These are phyloP conservation scores for Chrysosporium keratinophilum DNA, from an alignment of 2,329 filamentous ascomycete species.

Conservation along the genomic window DNA sequence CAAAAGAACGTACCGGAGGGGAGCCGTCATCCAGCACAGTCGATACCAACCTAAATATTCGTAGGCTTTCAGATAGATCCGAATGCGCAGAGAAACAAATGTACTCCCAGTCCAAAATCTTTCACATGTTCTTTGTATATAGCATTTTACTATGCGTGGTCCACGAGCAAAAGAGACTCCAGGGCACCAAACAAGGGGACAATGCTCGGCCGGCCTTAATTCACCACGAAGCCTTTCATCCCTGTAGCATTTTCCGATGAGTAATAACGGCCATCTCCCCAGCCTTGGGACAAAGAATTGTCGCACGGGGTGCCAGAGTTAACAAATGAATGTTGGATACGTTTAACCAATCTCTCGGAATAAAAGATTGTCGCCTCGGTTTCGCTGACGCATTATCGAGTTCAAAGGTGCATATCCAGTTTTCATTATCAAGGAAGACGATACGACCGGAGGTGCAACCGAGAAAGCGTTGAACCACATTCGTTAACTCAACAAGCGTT, in stretches of 20 bases:
- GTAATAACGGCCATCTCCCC: slow-evolving; percentile 19
- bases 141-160: neutral
- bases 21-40: no score
- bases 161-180: neutral
- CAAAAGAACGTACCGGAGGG: no score
- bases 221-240: neutral
- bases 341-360: slow-evolving; percentile 24
- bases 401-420: slow-evolving; percentile 20
- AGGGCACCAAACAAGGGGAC: neutral
- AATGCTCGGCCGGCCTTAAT: neutral
- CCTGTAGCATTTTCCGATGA: neutral
- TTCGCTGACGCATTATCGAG: slow-evolving; percentile 6
- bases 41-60: no score
- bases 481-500: slow-evolving; percentile 1
- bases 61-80: no score
- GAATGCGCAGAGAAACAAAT: neutral
- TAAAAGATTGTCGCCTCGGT: slow-evolving; percentile 21
- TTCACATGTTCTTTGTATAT: neutral
- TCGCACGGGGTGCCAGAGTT: slow-evolving; percentile 15
- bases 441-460: slow-evolving; percentile 10
- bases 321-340: slow-evolving; percentile 18
- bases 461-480: slow-evolving; percentile 9
- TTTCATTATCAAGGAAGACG: slow-evolving; percentile 18
- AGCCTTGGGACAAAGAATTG: slow-evolving; percentile 22
- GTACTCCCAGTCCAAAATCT: neutral